phyloP scores from a whole-genome alignment of 345 rosid species.

The Mercurialis annua region DNA sequence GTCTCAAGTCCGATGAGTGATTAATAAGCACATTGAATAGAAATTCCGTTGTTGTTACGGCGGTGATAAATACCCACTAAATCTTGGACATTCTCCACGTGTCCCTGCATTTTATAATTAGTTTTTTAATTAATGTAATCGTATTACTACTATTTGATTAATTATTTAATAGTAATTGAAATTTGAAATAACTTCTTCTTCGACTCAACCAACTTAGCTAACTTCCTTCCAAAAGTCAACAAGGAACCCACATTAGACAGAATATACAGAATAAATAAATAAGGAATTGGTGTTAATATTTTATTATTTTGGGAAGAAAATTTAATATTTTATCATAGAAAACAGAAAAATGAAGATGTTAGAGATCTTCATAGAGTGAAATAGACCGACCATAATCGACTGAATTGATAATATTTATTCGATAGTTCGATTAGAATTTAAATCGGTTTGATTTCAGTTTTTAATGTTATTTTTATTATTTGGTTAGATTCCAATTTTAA shows the following conservation, averaged over 20 bases:
- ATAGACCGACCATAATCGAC: too few species aligned
- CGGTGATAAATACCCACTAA: conserved; percentile 2
- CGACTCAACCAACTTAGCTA: neutral
- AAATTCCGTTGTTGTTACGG: conserved; percentile 24
- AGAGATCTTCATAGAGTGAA: too few species aligned
- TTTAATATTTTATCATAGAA: neutral
- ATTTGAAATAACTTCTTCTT: neutral
- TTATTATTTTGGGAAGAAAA: neutral
- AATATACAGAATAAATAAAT: too few species aligned
- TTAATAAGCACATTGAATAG: neutral
- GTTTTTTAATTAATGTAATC: neutral
- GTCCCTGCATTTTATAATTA: conserved; percentile 9
- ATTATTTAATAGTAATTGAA: neutral
- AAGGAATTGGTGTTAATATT: too few species aligned
- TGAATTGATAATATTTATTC: too few species aligned
- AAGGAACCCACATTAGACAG: neutral
- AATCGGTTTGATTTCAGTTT: too few species aligned
- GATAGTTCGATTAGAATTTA: too few species aligned
- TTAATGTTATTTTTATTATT: too few species aligned
- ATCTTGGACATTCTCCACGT: conserved; percentile 20
- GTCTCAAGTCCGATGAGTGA: conserved; percentile 15
- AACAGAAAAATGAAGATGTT: neutral
- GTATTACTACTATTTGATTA: neutral
- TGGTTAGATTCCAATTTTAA: too few species aligned
- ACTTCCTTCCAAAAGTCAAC: conserved; percentile 7